Conservation (phyloP, 2,329 filamentous ascomycete species). For the Xylaria sp. region DNA sequence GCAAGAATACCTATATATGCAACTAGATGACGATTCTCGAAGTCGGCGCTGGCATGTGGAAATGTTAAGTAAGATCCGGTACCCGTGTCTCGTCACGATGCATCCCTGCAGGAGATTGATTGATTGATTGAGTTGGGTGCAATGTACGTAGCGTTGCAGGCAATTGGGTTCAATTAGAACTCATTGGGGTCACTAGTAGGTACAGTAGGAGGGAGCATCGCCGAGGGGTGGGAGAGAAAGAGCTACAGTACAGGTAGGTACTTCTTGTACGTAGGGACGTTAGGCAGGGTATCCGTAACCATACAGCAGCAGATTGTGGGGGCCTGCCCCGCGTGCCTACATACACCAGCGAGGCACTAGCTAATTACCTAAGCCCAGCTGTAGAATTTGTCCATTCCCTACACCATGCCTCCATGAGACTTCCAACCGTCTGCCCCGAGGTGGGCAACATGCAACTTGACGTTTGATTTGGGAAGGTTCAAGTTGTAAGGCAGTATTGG, state of each 20-base stretch:
- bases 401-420: too few species aligned
- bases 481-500: too few species aligned
- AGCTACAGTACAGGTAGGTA: neutral
- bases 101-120: constrained; percentile 17
- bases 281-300: neutral
- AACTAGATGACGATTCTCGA: neutral
- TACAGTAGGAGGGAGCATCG: constrained; percentile 7
- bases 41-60: too few species aligned
- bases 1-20: neutral
- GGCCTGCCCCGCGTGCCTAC: constrained; percentile 7
- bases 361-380: constrained; percentile 12
- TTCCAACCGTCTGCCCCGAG: too few species aligned
- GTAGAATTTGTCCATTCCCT: too few species aligned
- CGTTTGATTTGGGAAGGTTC: too few species aligned
- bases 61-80: neutral
- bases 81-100: neutral
- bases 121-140: neutral
- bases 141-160: neutral
- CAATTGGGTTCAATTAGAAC: too few species aligned
- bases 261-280: too few species aligned
- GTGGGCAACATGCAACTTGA: too few species aligned
- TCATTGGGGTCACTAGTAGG: too few species aligned
- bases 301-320: neutral
- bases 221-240: constrained; percentile 1
- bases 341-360: neutral